Evolutionary conservation across 306 rosid species (phyloP), one percentile per base, ranked within the genome.

Genomic region (Medicago ruthenica): DNA sequence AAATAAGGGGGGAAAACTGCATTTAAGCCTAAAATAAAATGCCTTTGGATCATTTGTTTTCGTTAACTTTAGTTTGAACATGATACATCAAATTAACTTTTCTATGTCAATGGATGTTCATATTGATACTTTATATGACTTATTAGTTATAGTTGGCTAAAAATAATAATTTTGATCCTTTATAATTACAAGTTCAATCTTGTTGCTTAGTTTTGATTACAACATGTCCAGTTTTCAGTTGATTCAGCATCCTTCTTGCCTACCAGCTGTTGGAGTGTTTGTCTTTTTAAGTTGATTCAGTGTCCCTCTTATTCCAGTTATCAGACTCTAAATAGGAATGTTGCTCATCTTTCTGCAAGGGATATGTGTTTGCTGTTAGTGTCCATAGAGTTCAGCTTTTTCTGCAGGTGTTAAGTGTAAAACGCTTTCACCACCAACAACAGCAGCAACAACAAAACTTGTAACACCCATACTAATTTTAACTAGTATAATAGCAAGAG

Each of bases 371-470:
- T 90, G 99, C 99, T 50, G 98, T 96, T 42, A 96, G 98, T 76
- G 99, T 96, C 79, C 99, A 96, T 67, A 86, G 99, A 79, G 98
- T 96, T 75, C 99, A 96, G 77, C 97, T 96, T 71, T 98, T 96
- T 69, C 99, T 96, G 73, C 99, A 96, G 89, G 99, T 96, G 68
- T 87, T 96, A 59, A 96, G 99, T 69, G 98, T 96, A 83, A 96
- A 92, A 82, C 97, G 99, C 55, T 96, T 96, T 87, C 98, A 96
- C 77, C 96, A 93, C 36, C 98, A 89, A 18, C 99, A 93, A 63
- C 96, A 83, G 75, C 96, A 87, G 7, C 97, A 92, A 70, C 97
- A 89, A 79, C 97, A 87, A 78, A n/a, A n/a, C n/a, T n/a, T n/a
- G n/a, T n/a, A n/a, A n/a, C n/a, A n/a, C n/a, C n/a, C n/a, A n/a